Base-by-base conservation (phyloP, 495 filamentous ascomycete species). In the Trichocladium antarcticum region DNA sequence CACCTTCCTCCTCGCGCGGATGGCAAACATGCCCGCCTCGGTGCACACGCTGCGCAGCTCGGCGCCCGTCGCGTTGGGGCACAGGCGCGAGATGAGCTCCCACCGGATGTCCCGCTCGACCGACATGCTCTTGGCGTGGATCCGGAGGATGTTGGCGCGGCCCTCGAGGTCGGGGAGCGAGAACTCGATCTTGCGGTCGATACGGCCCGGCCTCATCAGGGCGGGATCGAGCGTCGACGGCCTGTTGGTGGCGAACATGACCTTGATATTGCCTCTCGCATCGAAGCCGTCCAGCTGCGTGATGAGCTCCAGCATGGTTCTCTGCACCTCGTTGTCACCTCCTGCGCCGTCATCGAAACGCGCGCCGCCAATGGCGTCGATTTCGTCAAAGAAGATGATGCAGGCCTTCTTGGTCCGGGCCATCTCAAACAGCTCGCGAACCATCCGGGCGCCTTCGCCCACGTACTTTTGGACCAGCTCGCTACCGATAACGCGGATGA, bases 351-450 rank as follows among this genome's bases (percentile, higher is more conserved):
- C 92, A 59, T 98, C 92, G 59, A 98, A 97, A 57, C 92, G 87
- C n/a, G 92, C 92, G 52, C 92, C 92, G 61, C 92, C 92, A 50
- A 98, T 84, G 27, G 92, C 92, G 68, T 98, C 92, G 57, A 98
- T 92, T 71, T 98, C 92, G 72, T 98, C 92, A 67, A 98, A 98
- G 82, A 98, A 98, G 69, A 98, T 98, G 63, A 98, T 98, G 69
- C 92, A 98, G 14, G 92, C 92, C 68, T 98, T 98, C 80, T 98
- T 98, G 37, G 92, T 98, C 42, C 92, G 85, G 15, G 93, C 92
- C 92, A 98, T 98, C 70, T 98, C 92, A 69, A 98, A 98, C 2
- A 98, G 77, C 71, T 98, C 92, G 54, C 92, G 83, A 12, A 98
- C 92, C 92, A 98, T 98, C 48, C 92, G 76, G 3, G 92, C 92